A percentile compares a stretch with the other conserved stretches of the same genome.
phyloP scores from a whole-genome alignment of 2,329 filamentous ascomycete genomes.

The Clarireedia paspali region DNA sequence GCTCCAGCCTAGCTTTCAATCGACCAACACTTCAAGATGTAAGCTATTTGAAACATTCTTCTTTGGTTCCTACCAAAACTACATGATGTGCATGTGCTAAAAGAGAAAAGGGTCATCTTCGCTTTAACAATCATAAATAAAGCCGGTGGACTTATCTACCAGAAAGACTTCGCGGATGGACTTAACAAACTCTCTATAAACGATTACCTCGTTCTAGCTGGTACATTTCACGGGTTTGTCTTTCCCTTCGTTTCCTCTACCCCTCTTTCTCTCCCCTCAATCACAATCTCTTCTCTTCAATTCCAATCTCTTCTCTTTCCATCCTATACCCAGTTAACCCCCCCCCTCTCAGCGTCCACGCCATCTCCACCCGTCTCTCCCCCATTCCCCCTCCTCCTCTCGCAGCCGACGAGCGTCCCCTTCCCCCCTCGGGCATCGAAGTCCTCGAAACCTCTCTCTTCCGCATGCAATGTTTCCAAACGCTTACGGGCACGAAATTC shows the following conservation, averaged over 20 bases:
- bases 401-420: slow-evolving; percentile 37
- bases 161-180: slow-evolving; percentile 82
- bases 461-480: slow-evolving; percentile 91
- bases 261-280: not conserved
- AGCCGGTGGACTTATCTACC: slow-evolving; percentile 92
- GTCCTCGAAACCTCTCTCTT: slow-evolving; percentile 92
- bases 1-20: not conserved
- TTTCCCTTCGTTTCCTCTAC: slow-evolving; percentile 14
- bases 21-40: not conserved
- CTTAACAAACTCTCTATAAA: slow-evolving; percentile 88
- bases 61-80: no score
- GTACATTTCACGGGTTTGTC: slow-evolving; percentile 90
- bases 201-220: slow-evolving; percentile 92
- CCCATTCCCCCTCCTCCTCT: slow-evolving; percentile 3
- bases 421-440: slow-evolving; percentile 73
- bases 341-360: slow-evolving; percentile 48
- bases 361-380: slow-evolving; percentile 37
- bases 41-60: not conserved
- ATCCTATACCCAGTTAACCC: slow-evolving; percentile 6
- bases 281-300: not conserved
- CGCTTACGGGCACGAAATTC: slow-evolving; percentile 91
- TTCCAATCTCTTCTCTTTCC: not conserved
- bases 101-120: slow-evolving; percentile 65
- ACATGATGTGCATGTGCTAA: not conserved
- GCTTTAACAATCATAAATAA: slow-evolving; percentile 98